Conservation (phyloP, 192 early-diverging fungal species). For the Backusella circina region DNA sequence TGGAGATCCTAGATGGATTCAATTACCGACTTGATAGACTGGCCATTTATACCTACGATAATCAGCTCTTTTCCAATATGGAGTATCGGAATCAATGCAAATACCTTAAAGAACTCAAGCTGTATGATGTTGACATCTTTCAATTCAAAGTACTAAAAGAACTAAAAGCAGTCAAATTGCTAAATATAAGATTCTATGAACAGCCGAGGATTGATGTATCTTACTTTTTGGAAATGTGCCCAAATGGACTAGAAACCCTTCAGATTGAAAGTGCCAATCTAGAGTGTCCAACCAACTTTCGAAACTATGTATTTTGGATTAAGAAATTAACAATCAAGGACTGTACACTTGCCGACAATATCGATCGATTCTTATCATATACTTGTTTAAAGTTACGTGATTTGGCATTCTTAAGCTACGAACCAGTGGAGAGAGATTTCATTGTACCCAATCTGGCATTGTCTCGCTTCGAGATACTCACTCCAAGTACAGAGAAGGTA, state of each 20-base stretch:
- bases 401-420: not conserved
- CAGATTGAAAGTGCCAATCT: not conserved
- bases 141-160: not conserved
- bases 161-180: not conserved
- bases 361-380: not conserved
- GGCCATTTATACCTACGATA: not conserved
- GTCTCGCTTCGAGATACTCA: not conserved
- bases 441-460: not conserved
- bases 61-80: not conserved
- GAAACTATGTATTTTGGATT: not conserved
- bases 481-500: not conserved
- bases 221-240: not conserved
- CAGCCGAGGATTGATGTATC: not conserved
- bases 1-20: not conserved
- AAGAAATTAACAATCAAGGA: not conserved
- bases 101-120: not conserved
- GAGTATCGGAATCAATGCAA: not conserved
- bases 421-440: not conserved
- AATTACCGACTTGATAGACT: not conserved
- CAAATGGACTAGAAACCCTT: not conserved
- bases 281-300: not conserved
- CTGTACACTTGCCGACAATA: not conserved
- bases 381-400: not conserved
- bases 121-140: not conserved
- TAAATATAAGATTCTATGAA: constrained; percentile 3